Percentiles rank a stretch among this genome's conserved stretches.
phyloP scores from a whole-genome alignment of 139 green algal species.

The Tetradesmus lagerheimii region DNA sequence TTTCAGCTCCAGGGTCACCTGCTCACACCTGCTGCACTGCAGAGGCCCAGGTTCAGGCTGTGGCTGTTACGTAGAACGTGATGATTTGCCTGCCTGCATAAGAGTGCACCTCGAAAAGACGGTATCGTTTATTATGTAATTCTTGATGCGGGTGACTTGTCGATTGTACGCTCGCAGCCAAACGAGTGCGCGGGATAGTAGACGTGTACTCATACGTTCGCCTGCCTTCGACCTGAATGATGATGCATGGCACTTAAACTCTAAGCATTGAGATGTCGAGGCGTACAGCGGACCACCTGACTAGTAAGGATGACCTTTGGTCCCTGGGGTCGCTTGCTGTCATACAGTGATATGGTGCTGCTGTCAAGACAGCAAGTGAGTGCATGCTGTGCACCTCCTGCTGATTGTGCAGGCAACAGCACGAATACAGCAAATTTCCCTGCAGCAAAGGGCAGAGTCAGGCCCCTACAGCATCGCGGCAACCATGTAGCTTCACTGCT shows the following conservation, averaged over 20 bases:
- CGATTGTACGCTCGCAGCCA: no score
- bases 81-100: no score
- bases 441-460: not conserved
- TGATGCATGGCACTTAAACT: not conserved
- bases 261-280: not conserved
- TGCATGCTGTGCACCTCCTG: not conserved
- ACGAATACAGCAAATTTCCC: not conserved
- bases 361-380: not conserved
- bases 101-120: no score
- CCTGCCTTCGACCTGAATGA: not conserved
- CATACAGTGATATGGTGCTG: not conserved
- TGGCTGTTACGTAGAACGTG: no score
- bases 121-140: no score
- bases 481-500: not conserved
- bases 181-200: not conserved
- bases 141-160: no score
- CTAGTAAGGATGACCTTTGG: not conserved
- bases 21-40: no score
- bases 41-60: not conserved
- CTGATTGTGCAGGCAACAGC: not conserved
- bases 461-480: not conserved
- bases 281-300: not conserved
- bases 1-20: no score
- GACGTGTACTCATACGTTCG: not conserved
- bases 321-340: not conserved